These are phyloP conservation scores for Pseudocercospora cruenta DNA, from an alignment of 2,329 filamentous ascomycete genomes.

Conservation along the genomic window DNA sequence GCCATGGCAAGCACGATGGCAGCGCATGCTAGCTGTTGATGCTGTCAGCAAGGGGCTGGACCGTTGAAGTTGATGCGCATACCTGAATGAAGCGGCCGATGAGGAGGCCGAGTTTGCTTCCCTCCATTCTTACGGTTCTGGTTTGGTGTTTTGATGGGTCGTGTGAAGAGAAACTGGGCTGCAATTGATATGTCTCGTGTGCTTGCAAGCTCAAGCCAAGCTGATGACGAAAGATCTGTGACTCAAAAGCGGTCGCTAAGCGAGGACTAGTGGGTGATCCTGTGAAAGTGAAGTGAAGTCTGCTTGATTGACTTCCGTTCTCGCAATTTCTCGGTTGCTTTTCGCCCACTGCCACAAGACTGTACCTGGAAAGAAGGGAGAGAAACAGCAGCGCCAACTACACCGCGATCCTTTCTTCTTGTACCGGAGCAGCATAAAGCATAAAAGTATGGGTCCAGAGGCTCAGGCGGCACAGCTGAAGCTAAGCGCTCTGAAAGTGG, in stretches of 20 bases:
- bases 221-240: too few species aligned
- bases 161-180: not conserved
- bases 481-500: not conserved
- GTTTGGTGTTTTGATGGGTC: not conserved
- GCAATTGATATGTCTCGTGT: too few species aligned
- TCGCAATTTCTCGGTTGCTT: not conserved
- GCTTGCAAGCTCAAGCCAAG: too few species aligned
- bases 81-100: conserved; percentile 18
- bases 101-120: conserved; percentile 11
- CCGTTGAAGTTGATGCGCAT: not conserved
- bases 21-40: conserved; percentile 12
- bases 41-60: not conserved
- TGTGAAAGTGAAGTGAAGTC: too few species aligned
- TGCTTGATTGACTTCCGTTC: too few species aligned
- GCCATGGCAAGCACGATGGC: conserved; percentile 21
- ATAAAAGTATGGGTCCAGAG: not conserved
- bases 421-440: not conserved
- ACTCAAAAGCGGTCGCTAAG: too few species aligned
- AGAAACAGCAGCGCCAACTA: not conserved
- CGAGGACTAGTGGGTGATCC: too few species aligned
- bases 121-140: conserved; percentile 6
- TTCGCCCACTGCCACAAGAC: not conserved
- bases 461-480: not conserved
- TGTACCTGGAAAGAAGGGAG: not conserved
- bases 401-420: not conserved